Evolutionary conservation across 768 basidiomycete species (phyloP), one percentile per base, ranked within the genome.

Genomic region (Pulveroboletus ravenelii): DNA sequence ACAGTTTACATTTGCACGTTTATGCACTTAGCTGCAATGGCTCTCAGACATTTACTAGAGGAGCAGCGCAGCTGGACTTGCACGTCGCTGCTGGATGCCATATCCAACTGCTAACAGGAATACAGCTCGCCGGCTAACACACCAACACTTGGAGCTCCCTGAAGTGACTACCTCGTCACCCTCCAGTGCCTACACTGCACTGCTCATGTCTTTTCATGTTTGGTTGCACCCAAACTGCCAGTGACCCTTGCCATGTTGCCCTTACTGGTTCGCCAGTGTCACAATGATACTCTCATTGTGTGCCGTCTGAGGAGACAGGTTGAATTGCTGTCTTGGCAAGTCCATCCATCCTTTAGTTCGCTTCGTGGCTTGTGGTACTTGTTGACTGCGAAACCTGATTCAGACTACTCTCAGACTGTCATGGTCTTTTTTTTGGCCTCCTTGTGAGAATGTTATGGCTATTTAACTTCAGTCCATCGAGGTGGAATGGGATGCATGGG

Each of bases 321-420:
- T 31, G 45, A 36, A 37, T 43, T 42, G 48, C 45, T 8, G 17
- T 20, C 14, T 36, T 41, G 46, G 20, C n/a, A 42, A 23, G 46
- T 18, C 6, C 20, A 12, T 29, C 39, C 45, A 51, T 50, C 51
- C 59, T 63, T 67, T 30, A 55, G 65, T 69, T 65, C 57, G 54
- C 62, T 69, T 67, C 30, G 62, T 54, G 54, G 65, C 58, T 52
- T 65, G 48, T 25, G 42, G 45, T 50, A 39, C 29, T 47, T 9
- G 48, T 40, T 41, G 47, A 34, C 39, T n/a, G 48, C 40, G 56
- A 52, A 63, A 70, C 67, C 67, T 62, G 63, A 69, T 58, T 70
- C 67, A 67, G 67, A 67, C 69, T 70, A 70, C 51, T 67, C 60
- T 65, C 30, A 51, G 52, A 23, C 58, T 67, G 61, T 64, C 45